These are phyloP conservation scores for Aspergillus olivimuriae DNA, from an alignment of 495 filamentous ascomycete species.

Conservation along the genomic window DNA sequence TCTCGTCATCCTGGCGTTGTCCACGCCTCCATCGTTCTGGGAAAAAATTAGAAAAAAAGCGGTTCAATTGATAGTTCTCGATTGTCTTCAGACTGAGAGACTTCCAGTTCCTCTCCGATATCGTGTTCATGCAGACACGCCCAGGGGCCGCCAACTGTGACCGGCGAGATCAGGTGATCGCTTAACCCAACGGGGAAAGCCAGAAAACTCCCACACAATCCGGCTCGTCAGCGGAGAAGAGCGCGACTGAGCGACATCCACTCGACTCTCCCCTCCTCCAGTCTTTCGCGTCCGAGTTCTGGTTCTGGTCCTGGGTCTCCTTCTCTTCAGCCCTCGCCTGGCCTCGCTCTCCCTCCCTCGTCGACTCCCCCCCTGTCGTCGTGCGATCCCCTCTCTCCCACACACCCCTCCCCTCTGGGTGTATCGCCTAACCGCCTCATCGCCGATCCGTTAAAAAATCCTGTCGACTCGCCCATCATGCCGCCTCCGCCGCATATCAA, in stretches of 20 bases:
- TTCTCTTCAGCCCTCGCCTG: constrained; percentile 35
- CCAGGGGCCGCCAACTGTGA: constrained; percentile 5
- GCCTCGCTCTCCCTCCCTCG: constrained; percentile 28
- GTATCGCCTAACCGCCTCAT: constrained; percentile 7
- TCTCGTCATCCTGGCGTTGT: too few relatives aligned
- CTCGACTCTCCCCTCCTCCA: constrained; percentile 11
- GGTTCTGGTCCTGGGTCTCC: neutral
- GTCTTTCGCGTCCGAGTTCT: constrained; percentile 21
- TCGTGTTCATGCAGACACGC: neutral
- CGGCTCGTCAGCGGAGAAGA: constrained; percentile 6
- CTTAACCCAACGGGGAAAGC: constrained; percentile 38
- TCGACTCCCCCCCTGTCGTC: constrained; percentile 17
- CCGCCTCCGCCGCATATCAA: constrained; percentile 93
- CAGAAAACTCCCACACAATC: constrained; percentile 37
- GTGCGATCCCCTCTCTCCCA: constrained; percentile 11
- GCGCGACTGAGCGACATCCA: neutral
- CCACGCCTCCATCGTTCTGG: too few relatives aligned
- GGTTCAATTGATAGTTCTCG: too few relatives aligned
- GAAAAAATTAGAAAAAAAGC: too few relatives aligned
- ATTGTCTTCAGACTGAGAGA: too few relatives aligned
- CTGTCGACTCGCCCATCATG: constrained; percentile 52
- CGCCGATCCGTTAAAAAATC: constrained; percentile 9
- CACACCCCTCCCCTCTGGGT: constrained; percentile 5
- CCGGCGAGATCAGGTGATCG: constrained; percentile 32
- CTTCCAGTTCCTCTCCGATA: neutral